Evolutionary conservation across 352 stramenopile genomes (phyloP), one percentile per base, ranked within the genome.

Genomic region (Ophiocytium majus): DNA sequence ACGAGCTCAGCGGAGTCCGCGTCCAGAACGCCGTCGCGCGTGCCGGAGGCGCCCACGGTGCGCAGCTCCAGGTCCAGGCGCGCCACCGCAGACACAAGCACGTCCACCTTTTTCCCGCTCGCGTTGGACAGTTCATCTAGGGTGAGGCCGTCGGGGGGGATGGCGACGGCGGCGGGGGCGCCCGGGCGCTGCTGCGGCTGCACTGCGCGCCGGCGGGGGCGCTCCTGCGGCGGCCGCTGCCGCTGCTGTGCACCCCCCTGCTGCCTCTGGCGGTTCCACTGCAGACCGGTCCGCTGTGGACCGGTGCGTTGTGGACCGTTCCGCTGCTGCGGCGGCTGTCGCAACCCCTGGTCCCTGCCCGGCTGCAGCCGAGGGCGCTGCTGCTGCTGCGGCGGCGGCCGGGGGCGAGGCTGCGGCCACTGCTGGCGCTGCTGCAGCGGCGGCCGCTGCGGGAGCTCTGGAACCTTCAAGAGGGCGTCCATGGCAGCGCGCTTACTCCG

Each of bases 1-100:
- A 80, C 79, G 9, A 82, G 49, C 79, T 82, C 79, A 14, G 79
- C 79, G 19, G 79, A 49, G 49, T 82, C 79, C 5, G 31, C 35
- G 23, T 82, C 35, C 5, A 81, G 31, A 5, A 63, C 79, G 5
- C 1, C 35, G 5, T 80, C 35, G 5, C 35, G 31, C n/a, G 37
- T 9, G 31, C 31, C 17, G 31, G 35, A 31, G 17, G 9, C 31
- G 17, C 10, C 23, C 9, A 79, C 31, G 31, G 17, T 23, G 23
- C 31, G 9, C 31, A 49, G 17, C 32, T 78, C 66, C 35, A 78
- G 32, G 1, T 33, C 75, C 5, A 81, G 36, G 10, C 49, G 5
- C 9, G 1, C 75, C 10, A 81, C 5, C 36, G 35, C 1, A 5
- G 19, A 5, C 10, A 43, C 34, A 9, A 81, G 5, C 5, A 33